Evolutionary conservation across 805 yeast genomes (phyloP), one percentile per base, ranked within the genome.

Genomic region (Lipomyces yamanashiensis): DNA sequence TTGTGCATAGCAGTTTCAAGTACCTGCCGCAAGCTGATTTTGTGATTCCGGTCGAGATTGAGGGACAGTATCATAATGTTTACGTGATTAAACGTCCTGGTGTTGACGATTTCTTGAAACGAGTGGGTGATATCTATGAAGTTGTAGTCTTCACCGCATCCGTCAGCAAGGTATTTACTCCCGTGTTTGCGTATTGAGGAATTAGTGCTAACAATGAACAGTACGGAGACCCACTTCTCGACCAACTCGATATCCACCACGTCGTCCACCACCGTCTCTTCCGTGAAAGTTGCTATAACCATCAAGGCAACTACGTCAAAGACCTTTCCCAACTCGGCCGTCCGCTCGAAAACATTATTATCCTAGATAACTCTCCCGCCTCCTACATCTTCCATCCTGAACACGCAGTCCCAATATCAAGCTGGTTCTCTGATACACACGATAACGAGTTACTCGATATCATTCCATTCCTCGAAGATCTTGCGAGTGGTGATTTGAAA

Each of bases 401-500:
- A 76, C 97, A 95, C 78, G 96, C 98, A 8, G 88, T 95, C 36
- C 99, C 99, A 28, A 90, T 95, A 36, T 90, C 97, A 69, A 87
- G 95, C 75, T 95, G 99, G 99, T 95, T 95, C 81, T 90, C 97
- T 70, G 99, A 95, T 77, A 86, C 95, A 36, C 99, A 95, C 76
- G 99, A 95, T 76, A 92, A 92, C 75, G 99, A 95, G 80, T 81
- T 95, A 71, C 77, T 90, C 66, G 99, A 95, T 77, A 85, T 95
- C 76, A 79, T 95, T 59, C 99, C 98, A 13, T 86, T 95, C 64
- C 81, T 95, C 70, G 90, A 91, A 75, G 98, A 95, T 74, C 78
- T 95, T 61, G 85, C 97, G 7, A 74, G 81, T 10, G 81, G 81
- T 52, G 55, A 43, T 17, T 97, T 95, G 59, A 88, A 87, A 67